Percentiles rank a stretch among this genome's conserved stretches.
Evolutionary conservation across 2,329 filamentous ascomycete genomes (phyloP).

Genomic region (Trichoderma sp.): DNA sequence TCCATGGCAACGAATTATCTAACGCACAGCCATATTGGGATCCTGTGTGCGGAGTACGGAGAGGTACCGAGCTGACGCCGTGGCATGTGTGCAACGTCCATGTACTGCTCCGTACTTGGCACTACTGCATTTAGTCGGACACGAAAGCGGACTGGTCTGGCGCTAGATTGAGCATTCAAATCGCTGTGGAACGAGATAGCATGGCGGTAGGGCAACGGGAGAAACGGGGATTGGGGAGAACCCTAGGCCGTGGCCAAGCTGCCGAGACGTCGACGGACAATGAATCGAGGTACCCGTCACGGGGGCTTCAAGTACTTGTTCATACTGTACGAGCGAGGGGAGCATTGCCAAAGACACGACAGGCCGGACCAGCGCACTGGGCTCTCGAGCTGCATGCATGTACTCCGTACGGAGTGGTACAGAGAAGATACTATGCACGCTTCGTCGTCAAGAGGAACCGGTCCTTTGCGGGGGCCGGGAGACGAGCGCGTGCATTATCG

Average conservation of each 20-base stretch:
- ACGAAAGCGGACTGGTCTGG: conserved; percentile 8
- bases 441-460: neutral
- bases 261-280: neutral
- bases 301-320: neutral
- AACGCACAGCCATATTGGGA: neutral
- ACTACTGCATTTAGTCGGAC: conserved; percentile 5
- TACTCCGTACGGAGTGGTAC: too few relatives aligned
- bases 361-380: neutral
- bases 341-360: neutral
- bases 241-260: conserved; percentile 14
- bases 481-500: conserved; percentile 6
- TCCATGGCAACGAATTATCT: neutral
- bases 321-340: neutral
- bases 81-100: neutral
- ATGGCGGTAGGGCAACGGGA: conserved; percentile 21
- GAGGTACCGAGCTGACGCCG: conserved; percentile 6
- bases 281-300: neutral
- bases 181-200: conserved; percentile 17
- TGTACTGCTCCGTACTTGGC: neutral
- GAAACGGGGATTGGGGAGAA: conserved; percentile 12
- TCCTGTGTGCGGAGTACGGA: neutral
- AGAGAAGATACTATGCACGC: neutral
- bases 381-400: neutral
- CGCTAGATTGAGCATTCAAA: conserved; percentile 18
- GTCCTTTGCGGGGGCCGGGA: conserved; percentile 3